phyloP scores from a whole-genome alignment of 176 grass and related monocot species.

The Musa itinerans region DNA sequence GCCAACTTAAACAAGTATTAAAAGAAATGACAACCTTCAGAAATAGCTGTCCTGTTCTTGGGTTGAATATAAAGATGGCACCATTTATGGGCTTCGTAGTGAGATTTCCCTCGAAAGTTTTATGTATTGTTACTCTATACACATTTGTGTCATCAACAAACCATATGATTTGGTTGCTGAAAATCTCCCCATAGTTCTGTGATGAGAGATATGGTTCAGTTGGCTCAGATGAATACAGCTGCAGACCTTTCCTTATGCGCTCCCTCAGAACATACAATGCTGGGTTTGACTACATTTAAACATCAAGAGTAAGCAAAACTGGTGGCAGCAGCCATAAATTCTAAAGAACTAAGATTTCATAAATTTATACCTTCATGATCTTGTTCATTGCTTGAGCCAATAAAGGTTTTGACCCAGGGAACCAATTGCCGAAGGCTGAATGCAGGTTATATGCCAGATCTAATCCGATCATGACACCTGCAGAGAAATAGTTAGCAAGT shows the following conservation, averaged over 20 bases:
- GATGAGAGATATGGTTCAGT: slow-evolving; percentile 97
- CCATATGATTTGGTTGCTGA: slow-evolving; percentile 99
- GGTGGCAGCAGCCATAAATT: neutral
- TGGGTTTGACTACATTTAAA: slow-evolving; percentile 80
- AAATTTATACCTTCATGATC: slow-evolving; percentile 86
- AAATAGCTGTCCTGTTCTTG: slow-evolving; percentile 92
- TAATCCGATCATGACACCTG: slow-evolving; percentile 96
- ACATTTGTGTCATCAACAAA: slow-evolving; percentile 99
- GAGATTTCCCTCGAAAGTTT: slow-evolving; percentile 98
- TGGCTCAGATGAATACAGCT: slow-evolving; percentile 95
- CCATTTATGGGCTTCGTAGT: slow-evolving; percentile 97
- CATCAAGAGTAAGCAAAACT: slow-evolving; percentile 9
- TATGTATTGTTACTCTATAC: slow-evolving; percentile 92
- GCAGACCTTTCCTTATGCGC: slow-evolving; percentile 92
- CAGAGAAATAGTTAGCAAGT: slow-evolving; percentile 18
- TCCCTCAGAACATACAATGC: slow-evolving; percentile 90
- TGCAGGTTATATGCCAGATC: slow-evolving; percentile 96
- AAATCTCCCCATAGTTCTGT: slow-evolving; percentile 98
- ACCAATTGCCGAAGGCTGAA: slow-evolving; percentile 95
- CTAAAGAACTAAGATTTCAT: neutral
- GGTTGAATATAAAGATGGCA: slow-evolving; percentile 99
- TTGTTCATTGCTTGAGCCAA: slow-evolving; percentile 99
- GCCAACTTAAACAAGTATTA: neutral
- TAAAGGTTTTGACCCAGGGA: slow-evolving; percentile 92
- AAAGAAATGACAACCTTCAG: slow-evolving; percentile 51